phyloP scores from a whole-genome alignment of 306 rosid genomes.

The Erythrophleum fordii region DNA sequence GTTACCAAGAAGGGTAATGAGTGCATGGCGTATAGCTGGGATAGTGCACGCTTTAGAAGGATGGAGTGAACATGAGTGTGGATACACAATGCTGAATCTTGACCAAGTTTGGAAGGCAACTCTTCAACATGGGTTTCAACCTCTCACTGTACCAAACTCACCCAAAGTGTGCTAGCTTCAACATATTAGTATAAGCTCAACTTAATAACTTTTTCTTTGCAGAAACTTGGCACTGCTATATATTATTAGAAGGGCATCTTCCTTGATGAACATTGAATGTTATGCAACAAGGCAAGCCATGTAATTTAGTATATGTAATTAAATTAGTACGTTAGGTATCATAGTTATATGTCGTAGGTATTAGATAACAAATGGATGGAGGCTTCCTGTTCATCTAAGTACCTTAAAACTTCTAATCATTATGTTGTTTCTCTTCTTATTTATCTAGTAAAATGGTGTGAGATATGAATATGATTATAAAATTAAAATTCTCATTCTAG shows the following conservation, averaged over 20 bases:
- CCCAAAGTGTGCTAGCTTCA: background rate
- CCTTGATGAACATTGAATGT: too few species aligned
- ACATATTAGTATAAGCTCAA: too few species aligned
- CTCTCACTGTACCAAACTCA: slow-evolving; percentile 35
- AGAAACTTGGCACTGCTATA: too few species aligned
- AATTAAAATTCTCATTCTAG: too few species aligned
- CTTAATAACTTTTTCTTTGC: background rate
- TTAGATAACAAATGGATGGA: background rate
- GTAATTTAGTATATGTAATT: too few species aligned
- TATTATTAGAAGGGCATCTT: too few species aligned
- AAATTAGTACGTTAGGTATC: too few species aligned
- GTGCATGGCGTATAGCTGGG: slow-evolving; percentile 82
- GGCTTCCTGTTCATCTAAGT: background rate
- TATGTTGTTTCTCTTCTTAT: too few species aligned
- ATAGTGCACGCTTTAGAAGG: slow-evolving; percentile 70
- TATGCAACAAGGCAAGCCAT: too few species aligned
- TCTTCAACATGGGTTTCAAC: slow-evolving; percentile 77
- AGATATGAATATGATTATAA: too few species aligned
- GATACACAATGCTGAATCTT: slow-evolving; percentile 45
- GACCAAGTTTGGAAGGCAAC: slow-evolving; percentile 69
- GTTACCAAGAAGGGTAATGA: slow-evolving; percentile 82
- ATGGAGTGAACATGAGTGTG: slow-evolving; percentile 74
- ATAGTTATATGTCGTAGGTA: too few species aligned
- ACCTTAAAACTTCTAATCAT: background rate
- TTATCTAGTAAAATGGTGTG: too few species aligned